A percentile compares a stretch with the other conserved stretches of the same genome.
Conservation (phyloP, 208 protist species). For the Acanthamoeba healyi region DNA sequence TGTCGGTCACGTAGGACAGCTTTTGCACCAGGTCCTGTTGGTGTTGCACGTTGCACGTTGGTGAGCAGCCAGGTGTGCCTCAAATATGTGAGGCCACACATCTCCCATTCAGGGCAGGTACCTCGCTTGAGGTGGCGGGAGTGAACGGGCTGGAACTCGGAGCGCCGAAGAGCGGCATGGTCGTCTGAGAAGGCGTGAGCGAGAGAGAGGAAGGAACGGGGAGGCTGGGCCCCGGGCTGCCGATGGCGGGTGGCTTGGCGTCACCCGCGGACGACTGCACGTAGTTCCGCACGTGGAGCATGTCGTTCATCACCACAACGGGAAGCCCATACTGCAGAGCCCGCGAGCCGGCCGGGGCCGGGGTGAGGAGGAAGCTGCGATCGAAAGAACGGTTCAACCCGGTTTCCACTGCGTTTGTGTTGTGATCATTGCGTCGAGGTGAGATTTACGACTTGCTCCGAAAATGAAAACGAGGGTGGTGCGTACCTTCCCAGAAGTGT, state of each 20-base stretch:
- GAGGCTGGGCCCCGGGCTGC: constrained; percentile 1
- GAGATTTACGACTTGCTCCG: no score
- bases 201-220: neutral
- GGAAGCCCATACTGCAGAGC: constrained; percentile 48
- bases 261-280: neutral
- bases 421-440: neutral
- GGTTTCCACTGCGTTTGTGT: constrained; percentile 5
- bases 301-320: constrained; percentile 71
- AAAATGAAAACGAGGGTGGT: neutral
- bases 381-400: constrained; percentile 73
- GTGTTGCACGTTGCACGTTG: no score
- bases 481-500: constrained; percentile 74
- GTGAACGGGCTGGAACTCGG: neutral
- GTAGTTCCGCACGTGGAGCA: constrained; percentile 65
- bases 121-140: neutral
- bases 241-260: neutral
- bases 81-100: no score
- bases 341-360: constrained; percentile 54
- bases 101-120: no score
- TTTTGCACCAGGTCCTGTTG: constrained; percentile 60
- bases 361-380: constrained; percentile 66
- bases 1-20: constrained; percentile 68
- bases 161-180: constrained; percentile 13
- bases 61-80: no score
- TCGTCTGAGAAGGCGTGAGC: neutral